Base-by-base conservation (phyloP, 2,329 filamentous ascomycete genomes). In the Fusarium illudens region DNA sequence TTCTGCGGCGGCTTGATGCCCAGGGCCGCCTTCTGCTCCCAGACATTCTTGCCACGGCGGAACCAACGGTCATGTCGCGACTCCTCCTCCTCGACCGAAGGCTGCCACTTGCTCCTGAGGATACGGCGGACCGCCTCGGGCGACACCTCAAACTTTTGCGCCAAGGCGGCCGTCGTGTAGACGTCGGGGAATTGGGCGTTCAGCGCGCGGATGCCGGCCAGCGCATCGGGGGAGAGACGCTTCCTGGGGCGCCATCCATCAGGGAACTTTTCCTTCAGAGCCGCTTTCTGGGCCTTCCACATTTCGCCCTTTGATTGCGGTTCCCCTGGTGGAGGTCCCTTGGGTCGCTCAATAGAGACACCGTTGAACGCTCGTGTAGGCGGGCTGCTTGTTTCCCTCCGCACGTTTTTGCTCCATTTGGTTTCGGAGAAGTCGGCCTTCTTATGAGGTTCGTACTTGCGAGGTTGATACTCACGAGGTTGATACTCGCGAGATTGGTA, bases 111-210 rank as follows among this genome's bases (percentile, higher is more conserved):
- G 77, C 87, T 88, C 81, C 87, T 93, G 65, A 99, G 81, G 54
- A 99, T 97, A 33, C 96, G 87, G 11, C 94, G 89, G 62, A 98
- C 92, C 1, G 90, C 92, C 77, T 99, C 96, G 3, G 92, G 84
- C 1, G 93, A 94, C n/a, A 97, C 84, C 77, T 94, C 85, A 79
- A 98, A 99, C 71, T 93, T 88, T 1, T 89, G 75, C 1, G 95
- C 88, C 13, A 98, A 87, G 32, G 88, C 85, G 15, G 85, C 79
- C 1, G 92, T 96, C 4, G 90, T 92, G 81, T 94, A 97, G 60
- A 86, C 84, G 3, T 91, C 85, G 0, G 95, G 93, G 66, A 93
- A 90, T 71, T 93, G 89, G 25, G 86, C 82, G 77, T 97, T 89
- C 32, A 99, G 83, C 19, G 92, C 90, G 39, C 94, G 89, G 71